Evolutionary conservation across 2,329 filamentous ascomycete species (phyloP).

Genomic region (Aspergillus viridinutans): DNA sequence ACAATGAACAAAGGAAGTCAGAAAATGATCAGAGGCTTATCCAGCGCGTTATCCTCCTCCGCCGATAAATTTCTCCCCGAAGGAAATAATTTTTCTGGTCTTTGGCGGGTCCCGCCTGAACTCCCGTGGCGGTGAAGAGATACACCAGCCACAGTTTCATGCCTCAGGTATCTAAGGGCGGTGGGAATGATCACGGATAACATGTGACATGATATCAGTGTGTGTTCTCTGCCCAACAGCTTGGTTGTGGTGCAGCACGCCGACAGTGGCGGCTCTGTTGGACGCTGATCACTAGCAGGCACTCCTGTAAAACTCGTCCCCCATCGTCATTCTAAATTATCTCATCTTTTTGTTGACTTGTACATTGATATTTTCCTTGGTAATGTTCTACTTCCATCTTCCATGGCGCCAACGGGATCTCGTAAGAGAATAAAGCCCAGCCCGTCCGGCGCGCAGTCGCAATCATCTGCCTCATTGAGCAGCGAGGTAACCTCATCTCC

Average conservation of each 20-base stretch:
- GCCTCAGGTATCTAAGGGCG: conserved; percentile 21
- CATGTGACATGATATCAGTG: conserved; percentile 35
- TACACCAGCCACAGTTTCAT: not conserved
- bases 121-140: not conserved
- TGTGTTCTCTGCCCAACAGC: conserved; percentile 6
- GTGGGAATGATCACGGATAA: conserved; percentile 9
- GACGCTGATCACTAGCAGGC: not conserved
- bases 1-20: conserved; percentile 20
- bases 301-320: not conserved
- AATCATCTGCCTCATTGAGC: conserved; percentile 20
- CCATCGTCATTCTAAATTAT: not conserved
- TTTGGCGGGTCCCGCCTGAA: conserved; percentile 11
- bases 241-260: not conserved
- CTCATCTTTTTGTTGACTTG: conserved; percentile 9
- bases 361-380: conserved; percentile 11
- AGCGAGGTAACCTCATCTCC: conserved; percentile 16
- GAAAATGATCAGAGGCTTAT: conserved; percentile 23
- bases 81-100: conserved; percentile 9
- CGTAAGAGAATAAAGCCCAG: conserved; percentile 43
- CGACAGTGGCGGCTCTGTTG: not conserved
- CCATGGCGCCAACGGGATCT: conserved; percentile 40
- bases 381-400: conserved; percentile 31
- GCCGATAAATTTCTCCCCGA: conserved; percentile 4
- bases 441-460: conserved; percentile 28
- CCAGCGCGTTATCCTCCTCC: conserved; percentile 10